These are phyloP conservation scores for Rhynchosporium agropyri DNA, from an alignment of 2,329 filamentous ascomycete species.

Conservation along the genomic window DNA sequence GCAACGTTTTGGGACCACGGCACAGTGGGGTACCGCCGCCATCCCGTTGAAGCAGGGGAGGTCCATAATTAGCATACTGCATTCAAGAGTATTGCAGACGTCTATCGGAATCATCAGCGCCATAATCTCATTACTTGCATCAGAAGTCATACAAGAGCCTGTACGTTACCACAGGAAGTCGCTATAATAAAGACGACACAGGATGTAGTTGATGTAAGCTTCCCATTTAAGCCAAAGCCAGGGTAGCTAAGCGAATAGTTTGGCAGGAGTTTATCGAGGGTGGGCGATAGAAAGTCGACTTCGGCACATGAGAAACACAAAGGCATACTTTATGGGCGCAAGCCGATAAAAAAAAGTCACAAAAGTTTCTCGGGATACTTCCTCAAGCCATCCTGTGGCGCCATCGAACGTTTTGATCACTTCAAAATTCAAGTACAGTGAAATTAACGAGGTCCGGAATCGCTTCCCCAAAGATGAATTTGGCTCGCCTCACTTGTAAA, in stretches of 20 bases:
- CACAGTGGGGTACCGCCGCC: not conserved
- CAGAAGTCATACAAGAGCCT: not conserved
- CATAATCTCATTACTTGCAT: not conserved
- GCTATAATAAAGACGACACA: not conserved
- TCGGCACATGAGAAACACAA: not conserved
- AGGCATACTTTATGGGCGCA: not conserved
- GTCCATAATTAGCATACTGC: not conserved
- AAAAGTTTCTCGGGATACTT: too few relatives aligned
- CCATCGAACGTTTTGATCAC: too few relatives aligned
- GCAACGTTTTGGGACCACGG: not conserved
- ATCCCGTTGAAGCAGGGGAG: not conserved
- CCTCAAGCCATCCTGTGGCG: too few relatives aligned
- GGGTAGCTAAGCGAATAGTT: not conserved
- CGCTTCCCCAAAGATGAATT: too few relatives aligned
- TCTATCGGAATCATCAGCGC: not conserved
- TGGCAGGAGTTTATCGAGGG: not conserved
- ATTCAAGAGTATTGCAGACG: not conserved
- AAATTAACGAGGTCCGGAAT: too few relatives aligned
- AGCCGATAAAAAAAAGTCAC: too few relatives aligned
- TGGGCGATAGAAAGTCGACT: too few relatives aligned
- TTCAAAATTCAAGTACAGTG: too few relatives aligned
- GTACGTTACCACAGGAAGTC: not conserved
- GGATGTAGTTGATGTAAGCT: not conserved
- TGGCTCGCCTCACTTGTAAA: too few relatives aligned
- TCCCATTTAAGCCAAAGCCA: not conserved